Base-by-base conservation (phyloP, 169 alveolate genomes). In the Plasmodium malariae region DNA sequence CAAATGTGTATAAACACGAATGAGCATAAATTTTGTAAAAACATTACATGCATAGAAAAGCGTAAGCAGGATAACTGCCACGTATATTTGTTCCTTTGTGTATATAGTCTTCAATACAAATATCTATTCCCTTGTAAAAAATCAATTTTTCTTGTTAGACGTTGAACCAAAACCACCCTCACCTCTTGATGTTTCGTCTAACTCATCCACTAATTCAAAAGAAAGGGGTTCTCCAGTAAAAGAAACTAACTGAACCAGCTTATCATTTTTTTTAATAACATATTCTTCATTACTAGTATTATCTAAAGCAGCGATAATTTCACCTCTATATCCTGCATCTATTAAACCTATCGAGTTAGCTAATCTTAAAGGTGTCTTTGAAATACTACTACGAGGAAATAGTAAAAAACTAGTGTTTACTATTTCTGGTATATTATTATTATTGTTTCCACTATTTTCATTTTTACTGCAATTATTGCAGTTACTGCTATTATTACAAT, bases 301-400 rank as follows among this genome's bases (percentile, higher is more conserved):
- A 88, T 97, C 98, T 19, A 97, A 95, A 14, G 98, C 96, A 5
- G 97, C 95, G 17, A 95, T 86, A 19, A 97, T 43, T 88, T 97
- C 98, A 5, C 98, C 98, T 60, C 98, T 92, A 70, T 96, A 97
- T 7, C 98, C 98, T 67, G 98, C 97, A 87, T 96, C 98, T 45
- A 96, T 96, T 48, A 96, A 78, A 5, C 98, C 98, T 26, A 96
- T 97, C 92, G 98, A 96, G 74, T 97, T 97, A 34, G 97, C 94
- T 21, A 97, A 93, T 62, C 98, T 73, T 21, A 97, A 89, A 0
- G 98, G 98, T 9, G 98, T 96, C 86, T 96, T 97, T 24, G 98
- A 92, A 65, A 97, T 97, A 73, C 97, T 93, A 68, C 97, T 93
- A 32, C 98, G 94, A 4, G 98, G 97, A 76, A 96, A 70, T 34